Evolutionary conservation across 73 alveolate genomes (phyloP), one percentile per base, ranked within the genome.

Genomic region (Durusdinium trenchii): DNA sequence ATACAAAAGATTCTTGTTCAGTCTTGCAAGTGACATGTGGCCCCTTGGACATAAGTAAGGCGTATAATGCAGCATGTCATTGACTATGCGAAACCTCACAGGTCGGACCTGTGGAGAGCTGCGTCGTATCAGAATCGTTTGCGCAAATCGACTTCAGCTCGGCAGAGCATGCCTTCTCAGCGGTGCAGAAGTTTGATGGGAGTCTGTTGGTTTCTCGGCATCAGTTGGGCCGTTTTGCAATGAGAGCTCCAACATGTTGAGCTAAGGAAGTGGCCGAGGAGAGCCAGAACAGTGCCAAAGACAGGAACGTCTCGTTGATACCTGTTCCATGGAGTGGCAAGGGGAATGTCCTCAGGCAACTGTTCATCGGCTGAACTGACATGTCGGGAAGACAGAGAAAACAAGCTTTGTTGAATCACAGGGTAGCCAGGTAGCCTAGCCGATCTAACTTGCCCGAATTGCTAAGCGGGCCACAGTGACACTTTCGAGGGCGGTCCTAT

Each of bases 71-170:
- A n/a, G 5, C 51, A 12, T 32, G 32, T 48, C 26, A 51, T 10
- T 36, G 82, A 14, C 61, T 43, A 9, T 18, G 4, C 57, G 40
- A 78, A 43, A 9, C 45, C 42, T 26, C 40, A 6, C 36, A 90
- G 96, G 96, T 90, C 86, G 96, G 96, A 42, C 96, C 96, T n/a
- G 96, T 90, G 35, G 83, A 51, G 54, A 75, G 67, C 52, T 64
- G 86, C 86, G 54, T 28, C 54, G 86, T 90, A 18, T 47, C 71
- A 16, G 96, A 90, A 51, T 54, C 75, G 35, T 30, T 40, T 1
- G 96, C 96, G 42, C 85, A 38, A 43, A 90, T 90, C 71, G 23
- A 86, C 73, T 90, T 90, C 79, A 51, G 40, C 35, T 86, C 67
- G 12, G 51, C 86, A 3, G n/a, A 67, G 50, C 96, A 90, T n/a